A percentile compares a stretch with the other conserved stretches of the same genome.
Conservation (phyloP, 352 stramenopile genomes). For the Pythium grandisporangium region DNA sequence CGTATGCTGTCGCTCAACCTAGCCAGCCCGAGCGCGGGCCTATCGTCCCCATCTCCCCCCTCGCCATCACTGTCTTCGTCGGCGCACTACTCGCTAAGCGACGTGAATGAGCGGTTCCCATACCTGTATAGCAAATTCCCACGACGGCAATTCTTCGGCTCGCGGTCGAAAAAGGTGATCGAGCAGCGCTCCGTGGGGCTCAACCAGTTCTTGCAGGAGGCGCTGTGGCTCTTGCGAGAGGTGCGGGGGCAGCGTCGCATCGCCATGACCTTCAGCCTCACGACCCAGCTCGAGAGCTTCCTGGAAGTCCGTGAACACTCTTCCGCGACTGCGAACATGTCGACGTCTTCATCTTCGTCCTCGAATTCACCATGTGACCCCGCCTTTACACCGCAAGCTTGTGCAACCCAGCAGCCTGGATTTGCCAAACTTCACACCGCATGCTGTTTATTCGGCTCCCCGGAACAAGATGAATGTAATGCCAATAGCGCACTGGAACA, state of each 20-base stretch:
- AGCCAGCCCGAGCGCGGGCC: not conserved
- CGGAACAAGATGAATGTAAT: not conserved
- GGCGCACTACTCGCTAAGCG: not conserved
- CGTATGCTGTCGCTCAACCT: slow-evolving; percentile 5
- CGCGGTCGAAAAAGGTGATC: slow-evolving; percentile 58
- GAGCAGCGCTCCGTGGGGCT: slow-evolving; percentile 49
- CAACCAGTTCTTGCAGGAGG: slow-evolving; percentile 48
- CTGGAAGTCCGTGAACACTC: slow-evolving; percentile 37
- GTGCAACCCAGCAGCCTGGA: no score
- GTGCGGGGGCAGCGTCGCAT: slow-evolving; percentile 52
- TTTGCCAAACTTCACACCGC: no score
- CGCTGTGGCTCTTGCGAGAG: slow-evolving; percentile 40
- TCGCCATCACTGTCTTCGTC: no score
- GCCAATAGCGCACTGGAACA: not conserved
- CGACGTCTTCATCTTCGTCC: slow-evolving; percentile 2
- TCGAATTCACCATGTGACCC: slow-evolving; percentile 3
- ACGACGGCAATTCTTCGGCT: slow-evolving; percentile 48
- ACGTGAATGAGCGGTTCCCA: slow-evolving; percentile 28
- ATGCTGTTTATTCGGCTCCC: not conserved
- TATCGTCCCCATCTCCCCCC: no score
- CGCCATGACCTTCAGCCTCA: slow-evolving; percentile 65
- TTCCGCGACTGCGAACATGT: not conserved
- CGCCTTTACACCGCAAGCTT: no score
- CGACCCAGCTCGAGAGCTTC: slow-evolving; percentile 56
- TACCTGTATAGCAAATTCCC: slow-evolving; percentile 65